Evolutionary conservation across 495 filamentous ascomycete species (phyloP).

Genomic region (Penicillium bialowiezense): DNA sequence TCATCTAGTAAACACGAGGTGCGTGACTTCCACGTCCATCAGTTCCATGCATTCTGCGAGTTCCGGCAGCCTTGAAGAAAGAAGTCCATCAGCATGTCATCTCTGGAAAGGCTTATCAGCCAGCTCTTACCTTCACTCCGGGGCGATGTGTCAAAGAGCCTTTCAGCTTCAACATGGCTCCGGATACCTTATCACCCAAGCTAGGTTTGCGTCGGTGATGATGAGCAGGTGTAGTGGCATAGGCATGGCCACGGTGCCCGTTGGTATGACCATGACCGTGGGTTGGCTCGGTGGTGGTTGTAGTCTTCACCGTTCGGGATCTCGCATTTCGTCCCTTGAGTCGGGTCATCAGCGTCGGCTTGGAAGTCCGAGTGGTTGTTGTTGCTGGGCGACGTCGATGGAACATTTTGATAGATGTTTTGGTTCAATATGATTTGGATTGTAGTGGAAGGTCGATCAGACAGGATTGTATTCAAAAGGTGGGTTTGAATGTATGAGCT

Average conservation of each 20-base stretch:
- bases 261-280: neutral
- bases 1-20: slow-evolving; percentile 25
- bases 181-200: slow-evolving; percentile 67
- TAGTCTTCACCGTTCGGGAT: slow-evolving; percentile 28
- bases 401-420: slow-evolving; percentile 21
- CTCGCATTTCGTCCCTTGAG: slow-evolving; percentile 26
- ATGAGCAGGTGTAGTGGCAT: slow-evolving; percentile 30
- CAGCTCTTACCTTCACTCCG: slow-evolving; percentile 54
- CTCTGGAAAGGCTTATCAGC: neutral
- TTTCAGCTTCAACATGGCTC: slow-evolving; percentile 64
- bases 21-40: slow-evolving; percentile 54
- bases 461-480: neutral
- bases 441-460: neutral
- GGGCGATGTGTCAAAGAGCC: slow-evolving; percentile 60
- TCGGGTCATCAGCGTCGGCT: slow-evolving; percentile 43
- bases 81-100: slow-evolving; percentile 3
- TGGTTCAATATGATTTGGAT: neutral
- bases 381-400: slow-evolving; percentile 22
- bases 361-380: slow-evolving; percentile 38
- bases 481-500: too few species aligned
- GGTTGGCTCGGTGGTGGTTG: slow-evolving; percentile 20
- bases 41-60: slow-evolving; percentile 67
- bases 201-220: slow-evolving; percentile 56
- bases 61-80: slow-evolving; percentile 62
- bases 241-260: neutral